Conservation (phyloP, 1,139 yeast species). For the Kodamaea arcana region DNA sequence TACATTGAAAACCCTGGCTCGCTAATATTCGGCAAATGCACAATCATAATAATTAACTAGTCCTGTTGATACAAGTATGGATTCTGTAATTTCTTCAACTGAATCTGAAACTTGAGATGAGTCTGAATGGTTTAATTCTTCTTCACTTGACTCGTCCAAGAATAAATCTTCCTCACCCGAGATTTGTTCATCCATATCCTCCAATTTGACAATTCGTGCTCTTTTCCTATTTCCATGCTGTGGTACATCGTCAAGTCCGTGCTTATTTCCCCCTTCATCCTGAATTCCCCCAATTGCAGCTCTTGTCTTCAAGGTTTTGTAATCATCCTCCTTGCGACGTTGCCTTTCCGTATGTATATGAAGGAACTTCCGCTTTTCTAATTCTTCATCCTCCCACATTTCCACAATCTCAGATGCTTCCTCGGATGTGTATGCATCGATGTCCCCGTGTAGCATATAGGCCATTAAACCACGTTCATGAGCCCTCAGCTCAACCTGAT, state of each 20-base stretch:
- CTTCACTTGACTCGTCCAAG: neutral
- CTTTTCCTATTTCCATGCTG: too few relatives aligned
- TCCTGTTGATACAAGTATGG: constrained; percentile 5
- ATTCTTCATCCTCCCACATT: constrained; percentile 10
- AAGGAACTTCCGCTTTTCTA: constrained; percentile 3
- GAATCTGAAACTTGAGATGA: neutral
- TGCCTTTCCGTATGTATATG: constrained; percentile 1
- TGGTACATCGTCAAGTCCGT: neutral
- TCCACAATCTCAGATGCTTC: constrained; percentile 13
- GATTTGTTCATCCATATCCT: neutral
- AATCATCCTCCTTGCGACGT: constrained; percentile 1
- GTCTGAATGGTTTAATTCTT: neutral
- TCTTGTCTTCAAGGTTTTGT: neutral
- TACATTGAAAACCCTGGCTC: neutral
- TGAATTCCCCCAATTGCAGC: too few relatives aligned
- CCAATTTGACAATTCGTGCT: too few relatives aligned
- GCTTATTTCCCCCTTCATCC: neutral
- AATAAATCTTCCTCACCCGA: neutral
- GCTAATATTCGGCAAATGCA: constrained; percentile 10
- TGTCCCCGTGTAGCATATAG: constrained; percentile 7
- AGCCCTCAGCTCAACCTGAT: constrained; percentile 15
- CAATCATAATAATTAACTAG: constrained; percentile 9
- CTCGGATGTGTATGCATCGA: constrained; percentile 5
- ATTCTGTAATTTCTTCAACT: neutral
- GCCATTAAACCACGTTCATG: constrained; percentile 21